These are phyloP conservation scores for Epichloe festucae DNA, from an alignment of 2,329 filamentous ascomycete genomes.

Conservation along the genomic window DNA sequence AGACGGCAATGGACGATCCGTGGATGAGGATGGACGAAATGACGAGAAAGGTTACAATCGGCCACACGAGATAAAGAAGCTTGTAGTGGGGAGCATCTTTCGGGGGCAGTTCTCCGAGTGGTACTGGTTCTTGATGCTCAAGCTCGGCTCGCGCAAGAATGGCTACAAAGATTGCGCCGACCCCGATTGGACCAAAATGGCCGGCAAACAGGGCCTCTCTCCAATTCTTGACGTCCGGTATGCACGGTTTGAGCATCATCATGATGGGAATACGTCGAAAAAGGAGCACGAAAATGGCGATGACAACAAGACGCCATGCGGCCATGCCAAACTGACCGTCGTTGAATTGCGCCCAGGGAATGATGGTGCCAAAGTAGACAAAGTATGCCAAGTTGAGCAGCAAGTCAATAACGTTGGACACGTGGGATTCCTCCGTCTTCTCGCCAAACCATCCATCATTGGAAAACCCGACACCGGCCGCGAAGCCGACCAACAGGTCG, in stretches of 20 bases:
- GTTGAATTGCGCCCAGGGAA: slow-evolving; percentile 92
- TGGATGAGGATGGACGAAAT: slow-evolving; percentile 91
- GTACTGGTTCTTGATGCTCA: slow-evolving; percentile 63
- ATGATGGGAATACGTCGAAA: slow-evolving; percentile 95
- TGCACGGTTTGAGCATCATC: slow-evolving; percentile 78
- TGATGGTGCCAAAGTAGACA: slow-evolving; percentile 93
- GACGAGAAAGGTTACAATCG: slow-evolving; percentile 86
- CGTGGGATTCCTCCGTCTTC: slow-evolving; percentile 96
- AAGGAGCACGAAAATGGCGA: slow-evolving; percentile 85
- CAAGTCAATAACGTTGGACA: slow-evolving; percentile 97
- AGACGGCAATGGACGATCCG: slow-evolving; percentile 95
- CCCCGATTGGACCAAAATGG: slow-evolving; percentile 94
- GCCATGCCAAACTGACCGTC: slow-evolving; percentile 56
- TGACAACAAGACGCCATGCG: slow-evolving; percentile 85
- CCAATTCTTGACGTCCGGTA: slow-evolving; percentile 97
- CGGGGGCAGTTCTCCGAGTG: slow-evolving; percentile 49
- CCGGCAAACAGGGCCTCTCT: slow-evolving; percentile 92
- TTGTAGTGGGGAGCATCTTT: slow-evolving; percentile 44
- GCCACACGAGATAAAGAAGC: slow-evolving; percentile 83
- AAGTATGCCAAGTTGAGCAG: slow-evolving; percentile 96
- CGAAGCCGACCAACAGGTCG: slow-evolving; percentile 87
- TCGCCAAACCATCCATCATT: slow-evolving; percentile 98
- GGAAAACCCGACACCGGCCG: slow-evolving; percentile 94
- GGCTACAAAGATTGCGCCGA: slow-evolving; percentile 90
- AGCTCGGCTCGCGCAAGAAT: slow-evolving; percentile 89